These are phyloP conservation scores for Apophysomyces ossiformis DNA, from an alignment of 371 early-diverging fungal genomes.

Conservation along the genomic window DNA sequence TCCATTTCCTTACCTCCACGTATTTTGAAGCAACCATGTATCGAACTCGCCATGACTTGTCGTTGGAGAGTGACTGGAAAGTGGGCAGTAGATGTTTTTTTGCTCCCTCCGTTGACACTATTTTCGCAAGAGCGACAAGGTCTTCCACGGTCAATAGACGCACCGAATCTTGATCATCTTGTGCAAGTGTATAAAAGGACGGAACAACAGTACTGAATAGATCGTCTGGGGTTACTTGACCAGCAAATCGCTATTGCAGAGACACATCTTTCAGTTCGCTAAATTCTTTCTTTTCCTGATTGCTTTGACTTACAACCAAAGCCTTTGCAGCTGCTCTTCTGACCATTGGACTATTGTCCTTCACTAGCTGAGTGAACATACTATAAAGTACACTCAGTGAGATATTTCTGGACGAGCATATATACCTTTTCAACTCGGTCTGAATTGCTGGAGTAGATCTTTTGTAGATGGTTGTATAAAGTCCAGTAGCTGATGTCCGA, in stretches of 20 bases:
- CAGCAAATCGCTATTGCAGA: constrained; percentile 62
- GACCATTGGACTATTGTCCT: constrained; percentile 98
- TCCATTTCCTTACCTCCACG: constrained; percentile 65
- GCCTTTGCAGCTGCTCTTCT: constrained; percentile 94
- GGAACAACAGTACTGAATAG: constrained; percentile 79
- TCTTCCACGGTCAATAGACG: constrained; percentile 93
- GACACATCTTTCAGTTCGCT: constrained; percentile 1
- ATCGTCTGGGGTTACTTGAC: constrained; percentile 72
- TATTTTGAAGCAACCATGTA: constrained; percentile 98
- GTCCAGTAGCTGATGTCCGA: constrained; percentile 91
- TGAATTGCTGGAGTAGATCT: constrained; percentile 75
- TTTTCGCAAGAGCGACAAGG: constrained; percentile 88
- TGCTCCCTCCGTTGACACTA: constrained; percentile 76
- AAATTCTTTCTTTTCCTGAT: background rate
- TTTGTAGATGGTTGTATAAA: constrained; percentile 85
- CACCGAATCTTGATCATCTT: constrained; percentile 97
- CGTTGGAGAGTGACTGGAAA: constrained; percentile 79
- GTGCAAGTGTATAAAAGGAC: constrained; percentile 76
- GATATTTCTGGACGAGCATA: background rate
- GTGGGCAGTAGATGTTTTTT: constrained; percentile 74
- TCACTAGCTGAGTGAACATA: constrained; percentile 76
- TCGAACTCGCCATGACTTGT: constrained; percentile 97
- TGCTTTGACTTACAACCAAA: constrained; percentile 63
- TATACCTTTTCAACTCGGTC: constrained; percentile 83
- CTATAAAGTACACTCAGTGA: constrained; percentile 25